Conservation (phyloP, 306 rosid genomes). For the Quercus ilex region DNA sequence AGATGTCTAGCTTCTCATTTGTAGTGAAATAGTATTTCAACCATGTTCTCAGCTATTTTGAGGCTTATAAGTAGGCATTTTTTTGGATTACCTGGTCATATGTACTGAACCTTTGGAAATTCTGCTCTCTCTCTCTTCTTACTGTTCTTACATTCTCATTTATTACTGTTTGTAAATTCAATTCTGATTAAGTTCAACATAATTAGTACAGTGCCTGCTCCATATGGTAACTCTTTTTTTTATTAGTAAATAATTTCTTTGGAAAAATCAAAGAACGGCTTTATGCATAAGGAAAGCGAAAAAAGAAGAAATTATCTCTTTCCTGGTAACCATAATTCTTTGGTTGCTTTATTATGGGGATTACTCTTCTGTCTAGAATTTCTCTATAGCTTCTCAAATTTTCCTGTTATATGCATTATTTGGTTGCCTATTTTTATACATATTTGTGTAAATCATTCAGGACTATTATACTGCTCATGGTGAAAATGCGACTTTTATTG, state of each 20-base stretch:
- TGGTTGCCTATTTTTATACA: conserved; percentile 1
- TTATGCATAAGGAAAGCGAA: too few species aligned
- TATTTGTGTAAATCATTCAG: conserved; percentile 37
- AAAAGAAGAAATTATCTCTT: not conserved
- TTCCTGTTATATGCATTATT: conserved; percentile 14
- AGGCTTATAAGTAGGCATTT: not conserved
- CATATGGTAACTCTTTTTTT: not conserved
- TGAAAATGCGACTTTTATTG: conserved; percentile 84
- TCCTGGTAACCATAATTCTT: not conserved
- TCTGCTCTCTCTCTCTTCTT: not conserved
- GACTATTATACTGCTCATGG: conserved; percentile 95
- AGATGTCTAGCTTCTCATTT: not conserved
- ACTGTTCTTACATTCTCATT: not conserved
- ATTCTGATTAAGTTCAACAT: not conserved
- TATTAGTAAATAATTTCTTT: too few species aligned
- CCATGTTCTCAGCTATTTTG: not conserved
- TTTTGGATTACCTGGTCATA: not conserved
- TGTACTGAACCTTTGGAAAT: not conserved
- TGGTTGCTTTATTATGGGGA: conserved; percentile 1
- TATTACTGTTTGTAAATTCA: not conserved
- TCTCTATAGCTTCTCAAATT: not conserved
- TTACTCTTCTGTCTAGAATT: conserved; percentile 17
- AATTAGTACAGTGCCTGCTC: conserved; percentile 1
- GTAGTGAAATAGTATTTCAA: not conserved
- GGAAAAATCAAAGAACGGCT: too few species aligned